These are phyloP conservation scores for Torulaspora quercuum DNA, from an alignment of 805 yeast species.

Conservation along the genomic window DNA sequence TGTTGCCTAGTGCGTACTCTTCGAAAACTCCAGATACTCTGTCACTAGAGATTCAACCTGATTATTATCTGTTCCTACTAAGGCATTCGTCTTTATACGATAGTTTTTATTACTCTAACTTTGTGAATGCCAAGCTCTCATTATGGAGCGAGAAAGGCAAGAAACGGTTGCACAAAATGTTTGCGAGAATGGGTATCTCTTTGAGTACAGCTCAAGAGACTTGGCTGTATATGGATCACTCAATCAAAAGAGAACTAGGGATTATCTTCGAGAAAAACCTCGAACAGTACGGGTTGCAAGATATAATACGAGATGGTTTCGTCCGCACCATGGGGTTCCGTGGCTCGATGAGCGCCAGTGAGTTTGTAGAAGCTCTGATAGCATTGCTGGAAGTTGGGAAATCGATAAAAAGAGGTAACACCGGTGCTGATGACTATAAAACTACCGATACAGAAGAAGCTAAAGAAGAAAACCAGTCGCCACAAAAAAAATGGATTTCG, in stretches of 20 bases:
- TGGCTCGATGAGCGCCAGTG: conserved; percentile 87
- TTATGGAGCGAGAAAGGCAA: conserved; percentile 92
- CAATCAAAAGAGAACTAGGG: conserved; percentile 69
- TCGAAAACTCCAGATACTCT: conserved; percentile 42
- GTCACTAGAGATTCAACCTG: conserved; percentile 65
- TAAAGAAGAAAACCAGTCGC: conserved; percentile 35
- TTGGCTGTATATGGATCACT: conserved; percentile 87
- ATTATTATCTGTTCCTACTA: conserved; percentile 77
- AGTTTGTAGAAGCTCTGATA: conserved; percentile 82
- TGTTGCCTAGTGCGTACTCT: conserved; percentile 44
- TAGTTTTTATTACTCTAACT: conserved; percentile 85
- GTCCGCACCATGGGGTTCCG: conserved; percentile 81
- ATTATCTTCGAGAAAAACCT: conserved; percentile 65
- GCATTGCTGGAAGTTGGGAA: conserved; percentile 75
- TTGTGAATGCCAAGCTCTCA: conserved; percentile 79
- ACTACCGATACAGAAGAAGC: conserved; percentile 29
- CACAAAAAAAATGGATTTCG: conserved; percentile 66
- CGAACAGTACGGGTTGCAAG: conserved; percentile 75
- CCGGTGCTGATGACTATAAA: conserved; percentile 31
- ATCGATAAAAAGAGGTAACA: conserved; percentile 25
- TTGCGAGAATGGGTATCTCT: conserved; percentile 95
- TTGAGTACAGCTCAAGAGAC: conserved; percentile 83
- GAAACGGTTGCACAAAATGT: conserved; percentile 79
- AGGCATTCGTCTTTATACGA: conserved; percentile 94
- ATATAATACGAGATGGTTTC: conserved; percentile 80